phyloP scores from a whole-genome alignment of 2,329 filamentous ascomycete species.

The Beauveria sp. region DNA sequence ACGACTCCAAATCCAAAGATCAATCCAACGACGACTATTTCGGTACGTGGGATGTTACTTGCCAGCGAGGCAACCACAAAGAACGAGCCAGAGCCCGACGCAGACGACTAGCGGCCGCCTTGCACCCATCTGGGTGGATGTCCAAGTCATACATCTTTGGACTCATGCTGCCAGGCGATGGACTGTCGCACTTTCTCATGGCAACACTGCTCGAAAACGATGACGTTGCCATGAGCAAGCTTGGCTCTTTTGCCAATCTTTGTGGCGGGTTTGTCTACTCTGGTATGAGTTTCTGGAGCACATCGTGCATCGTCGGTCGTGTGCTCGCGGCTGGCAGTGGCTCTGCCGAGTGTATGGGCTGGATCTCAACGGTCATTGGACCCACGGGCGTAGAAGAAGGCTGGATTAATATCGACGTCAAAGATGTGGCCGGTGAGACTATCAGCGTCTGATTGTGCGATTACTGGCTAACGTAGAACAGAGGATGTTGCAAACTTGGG shows the following conservation, averaged over 20 bases:
- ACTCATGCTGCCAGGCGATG: constrained; percentile 56
- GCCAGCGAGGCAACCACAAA: constrained; percentile 22
- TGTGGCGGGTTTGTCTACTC: constrained; percentile 57
- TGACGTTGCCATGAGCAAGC: constrained; percentile 45
- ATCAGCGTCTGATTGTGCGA: not conserved
- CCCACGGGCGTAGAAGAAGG: constrained; percentile 45
- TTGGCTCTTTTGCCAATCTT: constrained; percentile 55
- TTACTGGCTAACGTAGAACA: constrained; percentile 16
- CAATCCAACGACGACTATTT: constrained; percentile 35
- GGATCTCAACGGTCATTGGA: constrained; percentile 54
- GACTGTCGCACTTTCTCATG: constrained; percentile 56
- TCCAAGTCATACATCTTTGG: constrained; percentile 62
- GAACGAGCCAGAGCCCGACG: constrained; percentile 33
- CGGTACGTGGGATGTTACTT: constrained; percentile 30
- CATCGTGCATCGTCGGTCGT: constrained; percentile 55
- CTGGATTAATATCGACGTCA: constrained; percentile 52
- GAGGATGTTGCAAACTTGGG: constrained; percentile 43
- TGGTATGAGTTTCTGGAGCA: constrained; percentile 63
- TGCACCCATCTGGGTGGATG: constrained; percentile 56
- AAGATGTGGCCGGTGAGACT: constrained; percentile 42
- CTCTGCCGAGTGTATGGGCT: constrained; percentile 59
- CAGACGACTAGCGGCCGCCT: constrained; percentile 47
- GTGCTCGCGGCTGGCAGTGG: constrained; percentile 56
- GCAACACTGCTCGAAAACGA: constrained; percentile 59
- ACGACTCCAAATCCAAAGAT: not conserved